Conservation (phyloP, 2,329 filamentous ascomycete species). For the Apiospora phragmitis region DNA sequence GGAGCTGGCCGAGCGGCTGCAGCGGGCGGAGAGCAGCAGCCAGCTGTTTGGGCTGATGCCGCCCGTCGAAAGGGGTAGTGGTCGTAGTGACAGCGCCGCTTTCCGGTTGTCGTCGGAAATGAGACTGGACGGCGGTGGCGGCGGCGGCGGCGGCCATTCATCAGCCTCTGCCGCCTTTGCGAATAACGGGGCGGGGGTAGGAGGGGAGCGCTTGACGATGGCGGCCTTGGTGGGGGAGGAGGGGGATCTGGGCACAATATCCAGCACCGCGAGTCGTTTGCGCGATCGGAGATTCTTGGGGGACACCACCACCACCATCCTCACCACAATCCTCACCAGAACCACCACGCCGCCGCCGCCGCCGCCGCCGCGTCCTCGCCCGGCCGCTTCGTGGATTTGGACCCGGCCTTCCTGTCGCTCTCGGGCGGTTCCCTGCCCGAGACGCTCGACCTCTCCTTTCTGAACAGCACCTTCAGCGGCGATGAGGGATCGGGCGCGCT, state of each 20-base stretch:
- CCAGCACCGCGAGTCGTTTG: slow-evolving; percentile 9
- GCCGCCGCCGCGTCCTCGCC: neutral
- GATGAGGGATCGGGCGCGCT: slow-evolving; percentile 44
- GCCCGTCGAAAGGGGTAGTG: neutral
- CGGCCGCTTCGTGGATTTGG: slow-evolving; percentile 6
- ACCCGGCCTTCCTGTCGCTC: slow-evolving; percentile 11
- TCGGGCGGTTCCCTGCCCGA: neutral
- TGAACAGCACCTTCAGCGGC: slow-evolving; percentile 38
- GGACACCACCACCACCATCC: neutral
- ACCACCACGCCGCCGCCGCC: neutral
- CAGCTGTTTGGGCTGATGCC: slow-evolving; percentile 53
- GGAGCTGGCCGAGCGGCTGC: slow-evolving; percentile 47
- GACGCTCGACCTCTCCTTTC: slow-evolving; percentile 39
- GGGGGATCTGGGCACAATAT: neutral
- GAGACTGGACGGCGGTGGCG: too few relatives aligned
- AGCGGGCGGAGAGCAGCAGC: slow-evolving; percentile 50
- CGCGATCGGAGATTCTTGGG: neutral
- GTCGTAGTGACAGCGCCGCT: too few relatives aligned
- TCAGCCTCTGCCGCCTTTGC: neutral
- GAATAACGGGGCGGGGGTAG: too few relatives aligned
- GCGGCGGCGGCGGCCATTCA: neutral
- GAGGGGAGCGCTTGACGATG: neutral
- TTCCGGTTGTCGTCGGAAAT: too few relatives aligned
- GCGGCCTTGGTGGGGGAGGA: neutral
- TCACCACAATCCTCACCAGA: neutral